Evolutionary conservation across 2,329 filamentous ascomycete species (phyloP), one percentile per base, ranked within the genome.

Genomic region (Elsinoe australis): DNA sequence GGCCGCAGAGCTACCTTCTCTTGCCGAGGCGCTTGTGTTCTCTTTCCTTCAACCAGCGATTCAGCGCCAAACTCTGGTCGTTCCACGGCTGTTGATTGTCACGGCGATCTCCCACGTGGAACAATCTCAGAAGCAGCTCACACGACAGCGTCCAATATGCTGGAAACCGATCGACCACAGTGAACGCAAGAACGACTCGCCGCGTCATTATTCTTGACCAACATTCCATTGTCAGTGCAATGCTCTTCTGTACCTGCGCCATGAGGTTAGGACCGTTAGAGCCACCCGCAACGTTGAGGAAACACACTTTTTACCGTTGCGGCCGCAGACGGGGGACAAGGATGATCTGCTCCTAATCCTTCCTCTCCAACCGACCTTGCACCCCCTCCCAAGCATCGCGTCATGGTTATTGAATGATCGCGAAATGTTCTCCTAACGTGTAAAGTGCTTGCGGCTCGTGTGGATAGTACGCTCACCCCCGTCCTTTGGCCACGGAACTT

Each of bases 11-110:
- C n/a, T 12, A 24, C 39, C 14, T 29, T 8, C 15, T 29, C 26
- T 29, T 32, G 39, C 39, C 39, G 39, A 44, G 39, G 39, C 39
- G 39, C 39, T 44, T 44, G 39, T 31, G n/a, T 32, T 17, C 21
- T 21, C 24, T 44, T 17, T 9, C 28, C 12, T 31, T 18, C 39
- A 32, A 24, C 39, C 36, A 41, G 36, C 36, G 18, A 24, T 44
- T 44, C 36, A 15, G 8, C 28, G 21, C 12, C 14, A 14, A 26
- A 21, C 21, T 24, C 24, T 12, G 12, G 17, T 32, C 24, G 39
- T 31, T 32, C 24, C 28, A 29, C 39, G 39, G 39, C 18, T 14
- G 8, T 18, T 21, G 31, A 15, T 44, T 24, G 19, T 19, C 24
- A 31, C 26, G 39, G 21, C 32, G 21, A 44, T 31, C 39, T 31